phyloP scores from a whole-genome alignment of 2,329 filamentous ascomycete genomes.

The Penicillium sp. region DNA sequence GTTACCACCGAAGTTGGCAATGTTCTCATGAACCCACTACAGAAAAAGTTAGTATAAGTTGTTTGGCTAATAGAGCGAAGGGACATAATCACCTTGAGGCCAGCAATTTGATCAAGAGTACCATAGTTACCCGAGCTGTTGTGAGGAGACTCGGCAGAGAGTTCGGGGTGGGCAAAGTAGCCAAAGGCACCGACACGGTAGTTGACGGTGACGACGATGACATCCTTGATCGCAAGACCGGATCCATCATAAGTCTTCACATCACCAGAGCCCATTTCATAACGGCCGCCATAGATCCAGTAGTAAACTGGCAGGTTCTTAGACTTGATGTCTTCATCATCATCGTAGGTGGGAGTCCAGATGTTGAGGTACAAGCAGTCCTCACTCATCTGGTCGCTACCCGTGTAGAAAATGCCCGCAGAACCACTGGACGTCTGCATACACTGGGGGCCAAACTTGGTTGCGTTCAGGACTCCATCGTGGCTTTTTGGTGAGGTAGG shows the following conservation, averaged over 20 bases:
- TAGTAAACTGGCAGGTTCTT: background rate
- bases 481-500: background rate
- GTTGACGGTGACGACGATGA: background rate
- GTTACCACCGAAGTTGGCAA: background rate
- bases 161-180: background rate
- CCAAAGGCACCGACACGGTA: background rate
- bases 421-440: background rate
- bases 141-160: background rate
- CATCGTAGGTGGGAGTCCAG: background rate
- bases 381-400: background rate
- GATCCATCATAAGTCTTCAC: background rate
- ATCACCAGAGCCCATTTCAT: background rate
- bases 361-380: background rate
- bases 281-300: background rate
- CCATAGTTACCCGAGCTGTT: conserved; percentile 1
- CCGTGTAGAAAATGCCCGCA: background rate
- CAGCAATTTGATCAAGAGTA: background rate
- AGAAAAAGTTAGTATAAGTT: background rate
- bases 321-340: background rate
- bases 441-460: background rate
- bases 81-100: background rate
- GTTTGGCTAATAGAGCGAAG: background rate
- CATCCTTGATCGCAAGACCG: background rate
- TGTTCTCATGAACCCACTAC: background rate
- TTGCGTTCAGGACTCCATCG: background rate